phyloP scores from a whole-genome alignment of 768 basidiomycete genomes.

The Psilocybe tampanensis region DNA sequence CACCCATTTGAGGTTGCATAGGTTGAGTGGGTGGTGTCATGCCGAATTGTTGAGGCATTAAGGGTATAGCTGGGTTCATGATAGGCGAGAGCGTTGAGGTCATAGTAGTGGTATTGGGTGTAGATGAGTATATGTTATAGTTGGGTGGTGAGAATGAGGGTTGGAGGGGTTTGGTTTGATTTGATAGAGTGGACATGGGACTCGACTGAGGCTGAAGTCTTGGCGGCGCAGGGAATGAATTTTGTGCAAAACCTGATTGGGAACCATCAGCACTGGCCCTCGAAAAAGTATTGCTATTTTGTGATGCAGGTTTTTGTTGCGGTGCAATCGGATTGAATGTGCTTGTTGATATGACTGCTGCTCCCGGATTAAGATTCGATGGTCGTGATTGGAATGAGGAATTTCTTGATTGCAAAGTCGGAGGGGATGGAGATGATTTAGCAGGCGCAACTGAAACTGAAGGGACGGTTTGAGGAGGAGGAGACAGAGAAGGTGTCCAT shows the following conservation, averaged over 20 bases:
- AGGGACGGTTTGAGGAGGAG: conserved; percentile 11
- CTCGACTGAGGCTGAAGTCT: conserved; percentile 1
- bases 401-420: conserved; percentile 14
- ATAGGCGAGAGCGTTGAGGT: conserved; percentile 12
- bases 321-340: conserved; percentile 13
- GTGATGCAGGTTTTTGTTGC: conserved; percentile 8
- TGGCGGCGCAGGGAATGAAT: conserved; percentile 20
- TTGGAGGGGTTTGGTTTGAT: conserved; percentile 22
- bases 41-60: conserved; percentile 22
- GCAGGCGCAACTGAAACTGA: conserved; percentile 5
- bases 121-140: conserved; percentile 53
- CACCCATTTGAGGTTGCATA: conserved; percentile 35
- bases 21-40: conserved; percentile 19
- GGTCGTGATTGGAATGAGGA: conserved; percentile 38
- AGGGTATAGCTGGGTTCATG: conserved; percentile 11
- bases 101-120: conserved; percentile 12
- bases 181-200: conserved; percentile 11
- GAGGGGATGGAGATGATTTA: conserved; percentile 20
- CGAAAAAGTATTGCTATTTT: conserved; percentile 11
- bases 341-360: conserved; percentile 20
- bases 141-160: conserved; percentile 42
- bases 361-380: conserved; percentile 41
- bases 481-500: conserved; percentile 19
- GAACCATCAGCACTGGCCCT: conserved; percentile 6
- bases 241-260: conserved; percentile 13